Conservation (phyloP, 495 filamentous ascomycete species). For the Mytilinidion resinicola region DNA sequence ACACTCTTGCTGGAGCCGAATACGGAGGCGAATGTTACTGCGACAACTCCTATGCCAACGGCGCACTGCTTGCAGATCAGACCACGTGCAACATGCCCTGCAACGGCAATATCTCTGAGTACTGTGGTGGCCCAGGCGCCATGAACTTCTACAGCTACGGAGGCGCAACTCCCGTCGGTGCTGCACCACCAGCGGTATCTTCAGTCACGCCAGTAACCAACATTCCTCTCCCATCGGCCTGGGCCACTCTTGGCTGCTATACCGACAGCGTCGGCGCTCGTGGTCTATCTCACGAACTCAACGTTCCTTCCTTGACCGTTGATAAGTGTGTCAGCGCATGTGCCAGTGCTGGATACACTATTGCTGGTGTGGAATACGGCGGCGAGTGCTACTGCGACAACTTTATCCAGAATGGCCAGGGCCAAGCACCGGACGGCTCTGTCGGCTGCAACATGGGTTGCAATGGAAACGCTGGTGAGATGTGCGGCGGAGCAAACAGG, state of each 20-base stretch:
- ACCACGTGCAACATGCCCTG: neutral
- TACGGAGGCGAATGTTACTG: slow-evolving; percentile 15
- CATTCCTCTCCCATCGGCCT: neutral
- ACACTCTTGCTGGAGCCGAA: slow-evolving; percentile 14
- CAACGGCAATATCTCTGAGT: neutral
- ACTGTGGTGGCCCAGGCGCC: slow-evolving; percentile 1
- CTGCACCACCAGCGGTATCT: neutral
- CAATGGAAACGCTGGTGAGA: slow-evolving; percentile 5
- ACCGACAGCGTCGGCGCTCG: neutral
- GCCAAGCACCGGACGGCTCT: neutral
- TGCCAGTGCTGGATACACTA: neutral
- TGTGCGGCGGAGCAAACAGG: slow-evolving; percentile 9
- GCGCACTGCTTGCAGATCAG: neutral
- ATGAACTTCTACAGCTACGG: neutral
- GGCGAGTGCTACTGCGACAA: slow-evolving; percentile 10
- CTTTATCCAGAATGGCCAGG: neutral
- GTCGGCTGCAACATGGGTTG: slow-evolving; percentile 15
- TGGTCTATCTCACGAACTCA: neutral
- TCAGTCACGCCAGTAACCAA: neutral
- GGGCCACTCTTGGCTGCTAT: neutral
- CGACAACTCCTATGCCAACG: slow-evolving; percentile 6
- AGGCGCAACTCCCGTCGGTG: neutral
- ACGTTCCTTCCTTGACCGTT: neutral
- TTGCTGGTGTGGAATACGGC: neutral
- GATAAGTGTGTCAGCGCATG: neutral